Percentiles rank a stretch among this genome's conserved stretches.
Evolutionary conservation across 1,139 yeast species (phyloP).

Genomic region (Nakaseomyces kungkrabaensis): DNA sequence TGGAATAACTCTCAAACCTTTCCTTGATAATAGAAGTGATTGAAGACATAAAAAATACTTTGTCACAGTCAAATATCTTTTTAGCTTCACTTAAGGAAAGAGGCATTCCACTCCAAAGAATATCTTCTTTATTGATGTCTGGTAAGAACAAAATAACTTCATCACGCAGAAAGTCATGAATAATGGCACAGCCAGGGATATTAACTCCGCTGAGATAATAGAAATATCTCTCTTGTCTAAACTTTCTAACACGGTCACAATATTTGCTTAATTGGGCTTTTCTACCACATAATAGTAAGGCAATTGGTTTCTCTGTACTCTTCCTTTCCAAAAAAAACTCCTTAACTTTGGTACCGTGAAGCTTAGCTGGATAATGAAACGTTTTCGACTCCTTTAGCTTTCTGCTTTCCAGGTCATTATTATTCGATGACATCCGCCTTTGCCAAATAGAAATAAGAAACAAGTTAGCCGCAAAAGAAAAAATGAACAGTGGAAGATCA

Average conservation of each 20-base stretch:
- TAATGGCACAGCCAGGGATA: slow-evolving; percentile 64
- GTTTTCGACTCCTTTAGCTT: too few relatives aligned
- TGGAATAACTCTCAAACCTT: slow-evolving; percentile 16
- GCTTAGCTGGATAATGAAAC: neutral
- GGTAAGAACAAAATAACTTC: slow-evolving; percentile 69
- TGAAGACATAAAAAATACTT: slow-evolving; percentile 52
- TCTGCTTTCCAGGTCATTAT: neutral
- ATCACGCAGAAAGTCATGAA: slow-evolving; percentile 46
- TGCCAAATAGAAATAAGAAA: neutral
- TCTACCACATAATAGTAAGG: slow-evolving; percentile 62
- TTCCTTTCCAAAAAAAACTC: neutral
- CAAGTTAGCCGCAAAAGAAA: neutral
- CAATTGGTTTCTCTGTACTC: slow-evolving; percentile 13
- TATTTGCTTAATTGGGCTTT: slow-evolving; percentile 54
- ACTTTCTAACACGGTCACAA: slow-evolving; percentile 68
- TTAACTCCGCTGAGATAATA: slow-evolving; percentile 81
- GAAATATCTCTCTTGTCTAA: slow-evolving; percentile 87
- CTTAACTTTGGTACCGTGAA: slow-evolving; percentile 6
- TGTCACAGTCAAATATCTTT: slow-evolving; percentile 66
- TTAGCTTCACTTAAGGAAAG: slow-evolving; percentile 49
- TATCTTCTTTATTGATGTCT: slow-evolving; percentile 73
- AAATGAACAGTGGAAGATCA: neutral
- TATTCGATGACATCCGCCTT: neutral
- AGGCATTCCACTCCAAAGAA: slow-evolving; percentile 96
- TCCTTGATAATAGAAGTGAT: slow-evolving; percentile 31